Conservation (phyloP, 106 monocot species). For the Dioscorea dumetorum region DNA sequence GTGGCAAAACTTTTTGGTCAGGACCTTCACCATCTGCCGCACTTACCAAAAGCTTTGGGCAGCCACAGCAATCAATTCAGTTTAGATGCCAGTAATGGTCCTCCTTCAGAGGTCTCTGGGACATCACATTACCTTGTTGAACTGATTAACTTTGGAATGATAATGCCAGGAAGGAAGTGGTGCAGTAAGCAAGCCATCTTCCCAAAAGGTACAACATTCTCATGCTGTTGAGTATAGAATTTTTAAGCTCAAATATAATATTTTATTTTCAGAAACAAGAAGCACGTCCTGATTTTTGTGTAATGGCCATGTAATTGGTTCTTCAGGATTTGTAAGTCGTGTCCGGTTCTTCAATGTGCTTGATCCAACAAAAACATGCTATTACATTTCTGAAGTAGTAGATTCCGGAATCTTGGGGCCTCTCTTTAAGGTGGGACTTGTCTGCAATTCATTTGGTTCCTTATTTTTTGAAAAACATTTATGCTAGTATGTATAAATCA, state of each 20-base stretch:
- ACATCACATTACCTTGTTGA: slow-evolving; percentile 28
- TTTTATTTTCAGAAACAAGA: not conserved
- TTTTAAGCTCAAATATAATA: not conserved
- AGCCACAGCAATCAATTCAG: slow-evolving; percentile 4
- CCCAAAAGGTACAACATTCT: slow-evolving; percentile 57
- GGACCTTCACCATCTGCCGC: slow-evolving; percentile 24
- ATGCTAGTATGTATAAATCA: not conserved
- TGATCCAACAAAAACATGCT: slow-evolving; percentile 52
- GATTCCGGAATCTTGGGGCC: slow-evolving; percentile 82
- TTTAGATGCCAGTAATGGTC: not conserved
- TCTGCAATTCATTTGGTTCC: not conserved
- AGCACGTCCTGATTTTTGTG: not conserved
- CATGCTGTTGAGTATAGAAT: not conserved
- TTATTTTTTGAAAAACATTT: not conserved
- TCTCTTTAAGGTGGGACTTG: slow-evolving; percentile 60
- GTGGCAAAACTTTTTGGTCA: slow-evolving; percentile 44
- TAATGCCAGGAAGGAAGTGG: slow-evolving; percentile 59
- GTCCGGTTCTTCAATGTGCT: slow-evolving; percentile 48
- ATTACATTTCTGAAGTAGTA: slow-evolving; percentile 82
- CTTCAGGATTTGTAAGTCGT: slow-evolving; percentile 80
- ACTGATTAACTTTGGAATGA: slow-evolving; percentile 45
- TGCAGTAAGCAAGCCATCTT: slow-evolving; percentile 71
- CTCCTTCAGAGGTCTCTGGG: not conserved
- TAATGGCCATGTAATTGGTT: slow-evolving; percentile 1
- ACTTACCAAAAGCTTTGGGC: slow-evolving; percentile 13